Evolutionary conservation across 2,329 filamentous ascomycete genomes (phyloP).

Genomic region (Penicillium sclerotigenum): DNA sequence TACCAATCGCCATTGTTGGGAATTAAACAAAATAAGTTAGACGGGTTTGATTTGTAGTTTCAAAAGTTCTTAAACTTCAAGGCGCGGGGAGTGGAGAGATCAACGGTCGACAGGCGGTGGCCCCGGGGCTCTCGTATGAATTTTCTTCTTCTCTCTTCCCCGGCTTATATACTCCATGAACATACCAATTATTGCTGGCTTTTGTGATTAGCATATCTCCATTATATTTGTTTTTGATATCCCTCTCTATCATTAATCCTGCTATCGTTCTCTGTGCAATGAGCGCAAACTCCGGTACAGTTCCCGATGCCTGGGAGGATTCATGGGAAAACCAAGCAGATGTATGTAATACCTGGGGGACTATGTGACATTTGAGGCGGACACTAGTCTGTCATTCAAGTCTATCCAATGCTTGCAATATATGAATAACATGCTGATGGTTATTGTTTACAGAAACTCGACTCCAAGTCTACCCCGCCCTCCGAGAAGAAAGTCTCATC

Average conservation of each 20-base stretch:
- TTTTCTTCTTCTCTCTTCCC: conserved; percentile 20
- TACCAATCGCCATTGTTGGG: conserved; percentile 26
- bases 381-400: neutral
- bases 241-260: conserved; percentile 1
- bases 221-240: neutral
- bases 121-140: conserved; percentile 15
- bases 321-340: conserved; percentile 84
- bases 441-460: conserved; percentile 37
- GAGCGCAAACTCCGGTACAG: conserved; percentile 49
- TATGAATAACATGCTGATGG: conserved; percentile 4
- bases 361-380: neutral
- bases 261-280: conserved; percentile 24
- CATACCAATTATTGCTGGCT: conserved; percentile 13
- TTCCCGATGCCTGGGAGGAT: conserved; percentile 84
- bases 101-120: conserved; percentile 19
- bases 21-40: neutral
- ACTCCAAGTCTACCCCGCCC: conserved; percentile 38
- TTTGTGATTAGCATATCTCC: neutral
- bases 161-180: conserved; percentile 12
- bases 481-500: conserved; percentile 45
- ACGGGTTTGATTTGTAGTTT: conserved; percentile 1
- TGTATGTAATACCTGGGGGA: conserved; percentile 40
- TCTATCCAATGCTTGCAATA: neutral
- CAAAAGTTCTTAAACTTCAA: neutral
- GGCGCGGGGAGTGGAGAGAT: conserved; percentile 17